Conservation (phyloP, 1,139 yeast genomes). For the Kurtzmaniella natalensis region DNA sequence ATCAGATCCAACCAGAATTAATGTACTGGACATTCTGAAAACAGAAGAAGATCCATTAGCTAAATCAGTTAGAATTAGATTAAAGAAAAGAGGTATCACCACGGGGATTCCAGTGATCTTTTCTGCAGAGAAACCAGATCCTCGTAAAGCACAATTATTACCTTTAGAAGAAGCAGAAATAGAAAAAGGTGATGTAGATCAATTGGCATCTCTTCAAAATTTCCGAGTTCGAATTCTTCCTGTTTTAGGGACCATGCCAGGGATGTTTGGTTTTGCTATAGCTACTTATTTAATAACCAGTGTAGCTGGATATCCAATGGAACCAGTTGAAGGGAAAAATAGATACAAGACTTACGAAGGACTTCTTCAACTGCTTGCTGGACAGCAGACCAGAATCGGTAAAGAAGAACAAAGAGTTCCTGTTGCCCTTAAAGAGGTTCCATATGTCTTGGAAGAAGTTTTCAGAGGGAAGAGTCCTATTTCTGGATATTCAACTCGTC, state of each 20-base stretch:
- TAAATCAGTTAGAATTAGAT: slow-evolving; percentile 78
- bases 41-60: slow-evolving; percentile 93
- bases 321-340: slow-evolving; percentile 88
- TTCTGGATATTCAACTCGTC: slow-evolving; percentile 76
- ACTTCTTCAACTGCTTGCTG: slow-evolving; percentile 76
- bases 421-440: slow-evolving; percentile 66
- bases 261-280: slow-evolving; percentile 85
- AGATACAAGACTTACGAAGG: slow-evolving; percentile 81
- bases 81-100: slow-evolving; percentile 71
- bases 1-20: slow-evolving; percentile 45
- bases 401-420: slow-evolving; percentile 68
- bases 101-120: slow-evolving; percentile 83
- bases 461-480: slow-evolving; percentile 89
- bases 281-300: slow-evolving; percentile 79
- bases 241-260: slow-evolving; percentile 94
- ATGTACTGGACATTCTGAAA: slow-evolving; percentile 41
- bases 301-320: slow-evolving; percentile 83
- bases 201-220: slow-evolving; percentile 79
- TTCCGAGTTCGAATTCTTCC: slow-evolving; percentile 93
- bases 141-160: slow-evolving; percentile 79
- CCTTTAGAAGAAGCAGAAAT: slow-evolving; percentile 81
- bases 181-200: slow-evolving; percentile 79
- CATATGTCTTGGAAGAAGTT: slow-evolving; percentile 85
- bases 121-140: slow-evolving; percentile 95
- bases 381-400: slow-evolving; percentile 79